Evolutionary conservation across 176 grass and related monocot species (phyloP).

Genomic region (Cymbopogon citratus): DNA sequence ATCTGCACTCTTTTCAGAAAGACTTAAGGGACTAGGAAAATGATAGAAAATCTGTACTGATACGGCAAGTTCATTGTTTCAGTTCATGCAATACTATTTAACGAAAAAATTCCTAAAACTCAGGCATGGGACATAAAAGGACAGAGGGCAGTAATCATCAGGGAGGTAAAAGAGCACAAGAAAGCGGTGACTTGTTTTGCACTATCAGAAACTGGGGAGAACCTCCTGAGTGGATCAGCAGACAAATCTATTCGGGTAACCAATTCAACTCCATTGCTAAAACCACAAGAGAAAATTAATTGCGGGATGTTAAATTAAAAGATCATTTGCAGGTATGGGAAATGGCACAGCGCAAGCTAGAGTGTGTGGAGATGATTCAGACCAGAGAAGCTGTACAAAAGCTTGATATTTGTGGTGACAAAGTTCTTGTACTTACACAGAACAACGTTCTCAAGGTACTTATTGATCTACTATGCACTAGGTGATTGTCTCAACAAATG

Average conservation of each 20-base stretch:
- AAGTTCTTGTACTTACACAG: slow-evolving; percentile 63
- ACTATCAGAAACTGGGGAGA: slow-evolving; percentile 69
- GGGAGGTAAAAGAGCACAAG: slow-evolving; percentile 85
- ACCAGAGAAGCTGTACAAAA: slow-evolving; percentile 80
- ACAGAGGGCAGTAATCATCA: slow-evolving; percentile 67
- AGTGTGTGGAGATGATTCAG: slow-evolving; percentile 80
- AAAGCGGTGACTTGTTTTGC: slow-evolving; percentile 71
- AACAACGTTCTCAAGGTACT: slow-evolving; percentile 63
- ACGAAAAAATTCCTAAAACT: no score
- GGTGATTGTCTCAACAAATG: background rate
- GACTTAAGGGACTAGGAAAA: background rate
- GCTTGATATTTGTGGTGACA: slow-evolving; percentile 54
- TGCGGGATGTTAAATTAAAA: background rate
- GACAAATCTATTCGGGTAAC: slow-evolving; percentile 95
- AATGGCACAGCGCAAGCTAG: slow-evolving; percentile 72
- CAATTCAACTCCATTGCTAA: slow-evolving; percentile 10
- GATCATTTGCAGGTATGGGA: slow-evolving; percentile 71
- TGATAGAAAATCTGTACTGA: background rate
- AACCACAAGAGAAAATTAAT: background rate
- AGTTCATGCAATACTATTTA: no score
- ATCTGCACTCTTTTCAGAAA: background rate
- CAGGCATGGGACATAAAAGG: slow-evolving; percentile 98
- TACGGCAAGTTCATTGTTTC: background rate
- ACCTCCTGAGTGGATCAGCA: slow-evolving; percentile 75
- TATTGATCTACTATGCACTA: background rate